Evolutionary conservation across 768 basidiomycete genomes (phyloP).

Genomic region (Suillus subaureus): DNA sequence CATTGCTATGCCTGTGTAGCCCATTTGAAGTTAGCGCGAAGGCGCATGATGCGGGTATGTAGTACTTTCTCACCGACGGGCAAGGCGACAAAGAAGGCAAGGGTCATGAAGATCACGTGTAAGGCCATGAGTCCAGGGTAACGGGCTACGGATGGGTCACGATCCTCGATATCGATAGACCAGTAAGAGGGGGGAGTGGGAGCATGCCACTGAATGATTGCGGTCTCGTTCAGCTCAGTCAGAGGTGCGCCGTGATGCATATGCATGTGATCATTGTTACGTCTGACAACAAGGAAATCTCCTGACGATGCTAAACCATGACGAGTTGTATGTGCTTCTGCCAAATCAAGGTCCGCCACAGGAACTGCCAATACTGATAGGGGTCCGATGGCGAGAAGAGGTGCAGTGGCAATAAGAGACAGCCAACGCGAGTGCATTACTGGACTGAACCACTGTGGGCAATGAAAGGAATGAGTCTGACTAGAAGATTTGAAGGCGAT

Average conservation of each 20-base stretch:
- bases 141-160: constrained; percentile 43
- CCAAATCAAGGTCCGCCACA: background rate
- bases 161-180: constrained; percentile 72
- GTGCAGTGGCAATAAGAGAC: background rate
- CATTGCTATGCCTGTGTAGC: constrained; percentile 67
- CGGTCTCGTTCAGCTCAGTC: constrained; percentile 76
- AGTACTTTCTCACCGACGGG: constrained; percentile 64
- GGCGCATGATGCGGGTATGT: constrained; percentile 2
- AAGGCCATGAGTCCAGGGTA: constrained; percentile 72
- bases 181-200: constrained; percentile 84
- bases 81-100: constrained; percentile 83
- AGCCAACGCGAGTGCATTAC: constrained; percentile 14
- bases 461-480: background rate
- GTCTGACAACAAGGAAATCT: constrained; percentile 8
- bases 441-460: constrained; percentile 1
- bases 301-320: background rate
- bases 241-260: constrained; percentile 52
- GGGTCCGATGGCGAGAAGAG: constrained; percentile 1
- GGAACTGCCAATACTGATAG: constrained; percentile 1
- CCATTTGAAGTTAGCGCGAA: background rate
- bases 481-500: constrained; percentile 1
- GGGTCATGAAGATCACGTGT: constrained; percentile 72
- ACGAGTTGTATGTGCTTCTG: background rate
- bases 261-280: constrained; percentile 44
- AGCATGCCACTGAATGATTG: constrained; percentile 61